A percentile compares a stretch with the other conserved stretches of the same genome.
Conservation (phyloP, 1,139 yeast genomes). For the Kurtzmaniella quercitrusa region DNA sequence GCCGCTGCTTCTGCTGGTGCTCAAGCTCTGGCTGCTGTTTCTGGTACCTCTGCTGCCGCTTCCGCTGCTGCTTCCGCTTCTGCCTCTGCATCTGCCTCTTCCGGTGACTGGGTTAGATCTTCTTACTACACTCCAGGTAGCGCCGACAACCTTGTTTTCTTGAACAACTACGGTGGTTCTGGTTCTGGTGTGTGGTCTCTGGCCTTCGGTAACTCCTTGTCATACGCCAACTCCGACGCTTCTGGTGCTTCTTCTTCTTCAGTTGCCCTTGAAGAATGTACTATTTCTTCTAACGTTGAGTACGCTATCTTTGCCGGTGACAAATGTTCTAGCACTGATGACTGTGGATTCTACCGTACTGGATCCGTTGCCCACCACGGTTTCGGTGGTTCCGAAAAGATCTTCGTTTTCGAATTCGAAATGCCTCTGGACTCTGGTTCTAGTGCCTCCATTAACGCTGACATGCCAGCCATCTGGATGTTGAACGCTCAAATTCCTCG, state of each 20-base stretch:
- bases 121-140: conserved; percentile 65
- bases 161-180: conserved; percentile 81
- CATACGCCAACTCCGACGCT: conserved; percentile 78
- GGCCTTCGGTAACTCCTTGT: conserved; percentile 86
- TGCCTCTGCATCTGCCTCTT: conserved; percentile 25
- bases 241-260: conserved; percentile 60
- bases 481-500: conserved; percentile 75
- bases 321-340: conserved; percentile 44
- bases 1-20: conserved; percentile 20
- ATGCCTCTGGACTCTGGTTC: conserved; percentile 52
- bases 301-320: conserved; percentile 56
- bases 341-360: conserved; percentile 68
- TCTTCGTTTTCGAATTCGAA: conserved; percentile 68
- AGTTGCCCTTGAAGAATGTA: conserved; percentile 48
- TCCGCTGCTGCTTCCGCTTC: conserved; percentile 23
- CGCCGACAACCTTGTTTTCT: conserved; percentile 69
- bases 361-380: conserved; percentile 77
- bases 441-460: conserved; percentile 34
- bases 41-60: conserved; percentile 23
- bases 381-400: conserved; percentile 58
- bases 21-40: conserved; percentile 22
- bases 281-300: conserved; percentile 56
- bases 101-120: conserved; percentile 68
- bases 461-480: conserved; percentile 80
- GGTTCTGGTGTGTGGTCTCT: conserved; percentile 84